These are phyloP conservation scores for Solanum ahanhuiri DNA, from an alignment of 257 asterid species.

Conservation along the genomic window DNA sequence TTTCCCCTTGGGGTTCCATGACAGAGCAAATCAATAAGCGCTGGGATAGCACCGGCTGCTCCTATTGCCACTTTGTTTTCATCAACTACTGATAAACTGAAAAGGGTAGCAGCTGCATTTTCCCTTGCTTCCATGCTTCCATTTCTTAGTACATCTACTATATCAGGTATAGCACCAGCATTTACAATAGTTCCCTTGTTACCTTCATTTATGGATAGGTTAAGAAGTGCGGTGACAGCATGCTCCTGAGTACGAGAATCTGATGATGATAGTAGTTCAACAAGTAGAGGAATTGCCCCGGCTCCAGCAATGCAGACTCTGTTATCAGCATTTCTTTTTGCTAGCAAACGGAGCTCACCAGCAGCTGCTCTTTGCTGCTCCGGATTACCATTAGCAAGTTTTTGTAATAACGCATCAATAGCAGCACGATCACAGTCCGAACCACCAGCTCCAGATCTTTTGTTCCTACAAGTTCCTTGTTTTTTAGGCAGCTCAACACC, in stretches of 20 bases:
- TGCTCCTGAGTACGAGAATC: slow-evolving; percentile 85
- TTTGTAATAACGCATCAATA: slow-evolving; percentile 45
- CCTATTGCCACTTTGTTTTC: slow-evolving; percentile 93
- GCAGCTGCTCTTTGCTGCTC: slow-evolving; percentile 91
- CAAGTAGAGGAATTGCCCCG: slow-evolving; percentile 83
- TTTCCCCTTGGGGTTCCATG: slow-evolving; percentile 85
- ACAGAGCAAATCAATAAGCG: slow-evolving; percentile 72
- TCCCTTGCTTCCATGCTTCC: slow-evolving; percentile 89
- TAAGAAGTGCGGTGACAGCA: slow-evolving; percentile 86
- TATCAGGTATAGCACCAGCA: slow-evolving; percentile 84
- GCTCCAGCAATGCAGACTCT: slow-evolving; percentile 89
- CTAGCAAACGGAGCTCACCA: slow-evolving; percentile 95
- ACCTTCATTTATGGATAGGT: slow-evolving; percentile 74
- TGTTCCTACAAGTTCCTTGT: slow-evolving; percentile 50
- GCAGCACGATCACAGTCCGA: slow-evolving; percentile 78
- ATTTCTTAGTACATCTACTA: slow-evolving; percentile 61
- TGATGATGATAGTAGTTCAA: slow-evolving; percentile 61
- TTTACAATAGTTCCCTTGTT: slow-evolving; percentile 74
- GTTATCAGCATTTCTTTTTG: slow-evolving; percentile 88
- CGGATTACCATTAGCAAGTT: slow-evolving; percentile 56
- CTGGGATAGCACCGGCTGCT: slow-evolving; percentile 87
- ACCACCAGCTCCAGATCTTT: slow-evolving; percentile 44
- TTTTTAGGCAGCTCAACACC: slow-evolving; percentile 85
- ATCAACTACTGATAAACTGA: slow-evolving; percentile 72
- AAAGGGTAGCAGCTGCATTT: slow-evolving; percentile 93